A percentile compares a stretch with the other conserved stretches of the same genome.
These are phyloP conservation scores for Posidonia oceanica DNA, from an alignment of 116 monocot genomes.

Conservation along the genomic window DNA sequence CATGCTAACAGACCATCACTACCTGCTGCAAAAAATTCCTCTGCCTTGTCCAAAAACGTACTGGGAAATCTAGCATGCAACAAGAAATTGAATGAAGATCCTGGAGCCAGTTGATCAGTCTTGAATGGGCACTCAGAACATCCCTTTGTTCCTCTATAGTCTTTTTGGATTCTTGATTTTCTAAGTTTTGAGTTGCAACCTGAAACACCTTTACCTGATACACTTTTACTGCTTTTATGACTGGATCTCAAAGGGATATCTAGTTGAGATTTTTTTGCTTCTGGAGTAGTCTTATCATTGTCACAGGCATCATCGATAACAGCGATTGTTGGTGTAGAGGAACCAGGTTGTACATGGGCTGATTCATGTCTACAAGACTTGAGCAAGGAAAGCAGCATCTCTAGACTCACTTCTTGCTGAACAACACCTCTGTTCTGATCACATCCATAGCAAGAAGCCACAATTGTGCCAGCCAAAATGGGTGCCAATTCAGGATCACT, in stretches of 20 bases:
- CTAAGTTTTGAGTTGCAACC: constrained; percentile 20
- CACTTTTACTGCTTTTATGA: constrained; percentile 22
- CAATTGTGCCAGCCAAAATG: constrained; percentile 66
- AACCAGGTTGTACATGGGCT: constrained; percentile 15
- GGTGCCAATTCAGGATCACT: constrained; percentile 90
- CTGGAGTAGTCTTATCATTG: constrained; percentile 15
- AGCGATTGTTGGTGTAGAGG: constrained; percentile 16
- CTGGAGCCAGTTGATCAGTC: constrained; percentile 31
- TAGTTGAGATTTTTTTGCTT: constrained; percentile 29
- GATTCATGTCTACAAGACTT: constrained; percentile 56
- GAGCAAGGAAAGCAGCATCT: constrained; percentile 80
- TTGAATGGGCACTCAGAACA: constrained; percentile 59
- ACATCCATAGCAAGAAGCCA: constrained; percentile 86
- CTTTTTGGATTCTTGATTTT: constrained; percentile 46
- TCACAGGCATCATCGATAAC: constrained; percentile 18
- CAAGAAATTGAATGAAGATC: constrained; percentile 41
- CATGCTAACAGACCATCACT: background rate
- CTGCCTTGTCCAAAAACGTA: constrained; percentile 69
- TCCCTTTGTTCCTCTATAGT: constrained; percentile 36
- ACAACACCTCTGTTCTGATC: constrained; percentile 86
- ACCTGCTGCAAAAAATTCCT: constrained; percentile 66
- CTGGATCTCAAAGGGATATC: constrained; percentile 33
- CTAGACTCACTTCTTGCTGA: constrained; percentile 85
- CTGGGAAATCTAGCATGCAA: constrained; percentile 62
- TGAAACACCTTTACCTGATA: constrained; percentile 21